Base-by-base conservation (phyloP, 2,329 filamentous ascomycete species). In the Epicoccum nigrum region DNA sequence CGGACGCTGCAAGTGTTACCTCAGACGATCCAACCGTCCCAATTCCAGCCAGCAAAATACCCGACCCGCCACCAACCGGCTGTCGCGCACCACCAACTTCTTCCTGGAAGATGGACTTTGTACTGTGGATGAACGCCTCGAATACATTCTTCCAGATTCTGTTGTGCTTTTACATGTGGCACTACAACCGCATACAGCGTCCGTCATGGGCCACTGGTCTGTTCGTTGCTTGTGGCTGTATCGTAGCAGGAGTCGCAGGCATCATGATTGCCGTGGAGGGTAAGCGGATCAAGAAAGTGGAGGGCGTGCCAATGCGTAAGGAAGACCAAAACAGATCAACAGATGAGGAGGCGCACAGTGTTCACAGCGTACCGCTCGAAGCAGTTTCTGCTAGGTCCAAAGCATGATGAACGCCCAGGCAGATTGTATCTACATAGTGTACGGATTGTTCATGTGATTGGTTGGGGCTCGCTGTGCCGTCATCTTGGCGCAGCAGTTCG, bases 131-230 rank as follows among this genome's bases (percentile, higher is more conserved):
- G 61, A 92, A 91, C 74, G 81, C 91, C 3, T 80, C 79, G 76
- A 95, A 96, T 66, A 94, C 90, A 0, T 81, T 92, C 46, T 80
- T 94, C 35, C 92, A 96, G 71, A 81, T 81, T 31, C 80, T 84
- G 15, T 79, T 96, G 2, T 88, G 85, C 7, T 86, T 83, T 3
- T 88, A 91, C 74, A 95, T 96, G 91, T 95, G 89, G 89, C 86
- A 83, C 2, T 78, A 89, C 73, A 88, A 90, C 66, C 79, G 89
- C 16, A 86, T 86, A 64, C 75, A 87, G 17, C 79, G 91, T n/a
- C 90, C 91, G 0, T 82, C 83, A 17, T 95, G 90, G 90, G 83
- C 86, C 9, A 92, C 89, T 0, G 91, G 90, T 1, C 73, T 92
- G 0, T 90, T 94, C 65, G 87, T 96, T 15, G 88, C 83, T 2